Evolutionary conservation across 352 stramenopile species (phyloP).

Genomic region (Peronospora destructor): DNA sequence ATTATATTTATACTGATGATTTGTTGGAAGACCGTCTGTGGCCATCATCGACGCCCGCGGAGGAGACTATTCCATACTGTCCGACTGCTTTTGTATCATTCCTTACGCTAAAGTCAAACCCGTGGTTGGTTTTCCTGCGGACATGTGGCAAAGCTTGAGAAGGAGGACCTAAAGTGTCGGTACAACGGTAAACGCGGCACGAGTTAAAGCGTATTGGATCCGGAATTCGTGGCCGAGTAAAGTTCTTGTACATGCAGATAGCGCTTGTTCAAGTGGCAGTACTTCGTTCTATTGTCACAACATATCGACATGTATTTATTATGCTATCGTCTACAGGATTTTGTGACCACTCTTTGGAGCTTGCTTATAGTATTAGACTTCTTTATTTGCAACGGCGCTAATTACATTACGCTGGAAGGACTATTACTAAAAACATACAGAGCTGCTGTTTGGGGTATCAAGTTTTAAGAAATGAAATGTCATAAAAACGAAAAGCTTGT

Average conservation of each 20-base stretch:
- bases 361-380: too few species aligned
- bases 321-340: too few species aligned
- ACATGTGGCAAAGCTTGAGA: constrained; percentile 39
- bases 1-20: too few species aligned
- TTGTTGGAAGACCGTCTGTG: constrained; percentile 91
- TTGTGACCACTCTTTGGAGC: too few species aligned
- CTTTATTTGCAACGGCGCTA: too few species aligned
- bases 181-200: constrained; percentile 63
- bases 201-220: constrained; percentile 50
- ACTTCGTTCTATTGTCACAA: too few species aligned
- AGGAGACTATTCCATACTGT: constrained; percentile 79
- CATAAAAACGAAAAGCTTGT: too few species aligned
- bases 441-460: too few species aligned
- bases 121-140: constrained; percentile 44
- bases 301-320: too few species aligned
- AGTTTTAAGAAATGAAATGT: too few species aligned
- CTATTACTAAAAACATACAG: too few species aligned
- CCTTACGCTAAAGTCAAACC: constrained; percentile 68
- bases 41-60: constrained; percentile 74
- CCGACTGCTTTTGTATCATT: constrained; percentile 58
- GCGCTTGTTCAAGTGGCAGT: not conserved
- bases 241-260: not conserved
- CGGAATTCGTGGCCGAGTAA: constrained; percentile 5
- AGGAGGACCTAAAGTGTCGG: constrained; percentile 51
- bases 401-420: too few species aligned